These are phyloP conservation scores for Phytopythium litorale DNA, from an alignment of 352 stramenopile species.

Conservation along the genomic window DNA sequence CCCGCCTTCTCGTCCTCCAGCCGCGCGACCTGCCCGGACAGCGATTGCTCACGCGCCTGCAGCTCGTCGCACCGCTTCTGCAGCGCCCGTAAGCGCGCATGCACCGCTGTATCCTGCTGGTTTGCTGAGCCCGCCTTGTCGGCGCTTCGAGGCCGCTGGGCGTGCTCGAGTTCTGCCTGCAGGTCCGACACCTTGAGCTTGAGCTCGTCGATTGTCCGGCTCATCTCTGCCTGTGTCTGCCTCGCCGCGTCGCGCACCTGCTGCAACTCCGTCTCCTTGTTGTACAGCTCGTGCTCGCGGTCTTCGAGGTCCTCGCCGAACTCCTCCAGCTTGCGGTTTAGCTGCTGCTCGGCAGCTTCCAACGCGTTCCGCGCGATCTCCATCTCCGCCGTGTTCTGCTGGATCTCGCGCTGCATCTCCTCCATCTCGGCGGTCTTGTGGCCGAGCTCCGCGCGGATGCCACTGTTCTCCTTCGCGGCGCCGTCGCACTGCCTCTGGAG, in stretches of 20 bases:
- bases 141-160: slow-evolving; percentile 2
- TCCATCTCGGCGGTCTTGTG: slow-evolving; percentile 26
- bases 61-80: slow-evolving; percentile 29
- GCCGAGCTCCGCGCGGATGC: slow-evolving; percentile 1
- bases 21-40: slow-evolving; percentile 28
- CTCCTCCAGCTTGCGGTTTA: slow-evolving; percentile 43
- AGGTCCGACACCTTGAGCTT: neutral
- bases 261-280: slow-evolving; percentile 29
- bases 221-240: neutral
- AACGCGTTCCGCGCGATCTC: slow-evolving; percentile 31
- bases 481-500: slow-evolving; percentile 26
- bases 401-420: slow-evolving; percentile 29
- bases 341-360: slow-evolving; percentile 31
- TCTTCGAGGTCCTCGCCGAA: slow-evolving; percentile 28
- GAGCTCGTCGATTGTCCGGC: neutral
- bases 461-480: slow-evolving; percentile 1
- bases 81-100: slow-evolving; percentile 16
- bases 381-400: slow-evolving; percentile 40
- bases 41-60: slow-evolving; percentile 23
- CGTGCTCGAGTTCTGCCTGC: slow-evolving; percentile 2
- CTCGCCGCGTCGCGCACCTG: slow-evolving; percentile 5
- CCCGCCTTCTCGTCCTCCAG: slow-evolving; percentile 34
- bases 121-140: neutral
- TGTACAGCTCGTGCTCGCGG: slow-evolving; percentile 23
- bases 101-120: slow-evolving; percentile 8